A percentile compares a stretch with the other conserved stretches of the same genome.
phyloP scores from a whole-genome alignment of 805 yeast species.

The Ogataea pilisensis region DNA sequence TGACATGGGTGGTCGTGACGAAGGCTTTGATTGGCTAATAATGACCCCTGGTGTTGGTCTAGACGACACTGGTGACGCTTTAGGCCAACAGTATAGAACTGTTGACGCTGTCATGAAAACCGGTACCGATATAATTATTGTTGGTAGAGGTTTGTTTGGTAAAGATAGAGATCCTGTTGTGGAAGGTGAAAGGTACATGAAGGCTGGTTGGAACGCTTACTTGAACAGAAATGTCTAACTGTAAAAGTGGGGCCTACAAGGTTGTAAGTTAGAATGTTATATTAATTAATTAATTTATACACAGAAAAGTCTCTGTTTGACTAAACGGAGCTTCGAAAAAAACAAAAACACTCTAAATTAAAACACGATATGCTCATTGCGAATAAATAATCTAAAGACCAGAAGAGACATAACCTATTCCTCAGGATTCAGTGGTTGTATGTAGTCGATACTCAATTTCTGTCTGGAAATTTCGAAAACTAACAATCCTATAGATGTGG shows the following conservation, averaged over 20 bases:
- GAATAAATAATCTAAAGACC: no score
- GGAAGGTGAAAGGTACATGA: conserved; percentile 84
- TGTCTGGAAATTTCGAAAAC: conserved; percentile 78
- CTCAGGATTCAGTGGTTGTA: conserved; percentile 5
- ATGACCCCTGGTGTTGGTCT: conserved; percentile 99
- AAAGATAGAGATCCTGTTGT: conserved; percentile 87
- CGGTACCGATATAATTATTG: conserved; percentile 94
- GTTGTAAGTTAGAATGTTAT: not conserved
- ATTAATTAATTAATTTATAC: no score
- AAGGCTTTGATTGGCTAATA: conserved; percentile 90
- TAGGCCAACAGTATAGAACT: conserved; percentile 96
- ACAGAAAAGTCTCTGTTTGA: no score
- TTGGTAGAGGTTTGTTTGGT: conserved; percentile 96
- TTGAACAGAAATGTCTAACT: conserved; percentile 33
- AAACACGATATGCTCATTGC: not conserved
- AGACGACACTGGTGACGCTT: conserved; percentile 91
- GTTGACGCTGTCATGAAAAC: conserved; percentile 77
- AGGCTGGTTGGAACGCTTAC: conserved; percentile 96
- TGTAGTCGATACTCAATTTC: conserved; percentile 27
- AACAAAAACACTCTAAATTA: not conserved
- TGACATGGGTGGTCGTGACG: conserved; percentile 77
- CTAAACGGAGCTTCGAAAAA: no score
- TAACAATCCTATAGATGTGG: conserved; percentile 80
- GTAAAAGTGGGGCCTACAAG: not conserved
- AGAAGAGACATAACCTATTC: not conserved